phyloP scores from a whole-genome alignment of 1,284 basidiomycete species.

The Tilletia setariae region DNA sequence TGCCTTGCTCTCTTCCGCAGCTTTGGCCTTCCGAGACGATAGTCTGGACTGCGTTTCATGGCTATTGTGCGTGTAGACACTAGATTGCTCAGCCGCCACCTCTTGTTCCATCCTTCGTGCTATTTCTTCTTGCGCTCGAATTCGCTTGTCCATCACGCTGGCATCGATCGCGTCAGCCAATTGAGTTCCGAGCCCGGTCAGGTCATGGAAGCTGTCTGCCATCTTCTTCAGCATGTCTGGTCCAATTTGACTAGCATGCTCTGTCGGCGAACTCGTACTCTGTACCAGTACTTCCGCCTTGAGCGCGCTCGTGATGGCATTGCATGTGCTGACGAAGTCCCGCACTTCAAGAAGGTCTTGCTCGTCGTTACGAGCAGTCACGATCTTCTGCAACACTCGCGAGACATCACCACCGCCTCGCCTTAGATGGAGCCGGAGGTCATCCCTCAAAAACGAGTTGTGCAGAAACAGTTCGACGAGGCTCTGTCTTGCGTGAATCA shows the following conservation, averaged over 20 bases:
- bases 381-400: slow-evolving; percentile 44
- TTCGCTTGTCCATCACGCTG: slow-evolving; percentile 42
- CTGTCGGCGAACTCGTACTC: no score
- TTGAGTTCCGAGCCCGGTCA: slow-evolving; percentile 5
- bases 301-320: slow-evolving; percentile 23
- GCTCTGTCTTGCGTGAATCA: slow-evolving; percentile 37
- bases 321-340: slow-evolving; percentile 38
- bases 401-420: slow-evolving; percentile 41
- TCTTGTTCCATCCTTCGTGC: slow-evolving; percentile 27
- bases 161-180: slow-evolving; percentile 50
- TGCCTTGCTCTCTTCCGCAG: not conserved
- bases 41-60: not conserved
- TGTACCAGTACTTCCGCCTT: not conserved
- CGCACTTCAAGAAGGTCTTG: slow-evolving; percentile 50
- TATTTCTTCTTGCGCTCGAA: slow-evolving; percentile 38
- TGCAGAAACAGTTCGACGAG: slow-evolving; percentile 39
- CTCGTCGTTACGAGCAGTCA: slow-evolving; percentile 41
- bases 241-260: not conserved
- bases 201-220: slow-evolving; percentile 10
- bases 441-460: slow-evolving; percentile 32
- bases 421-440: slow-evolving; percentile 32
- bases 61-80: slow-evolving; percentile 8
- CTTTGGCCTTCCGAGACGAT: not conserved
- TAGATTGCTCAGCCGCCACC: slow-evolving; percentile 3
- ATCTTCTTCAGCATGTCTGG: not conserved